Base-by-base conservation (phyloP, 2,329 filamentous ascomycete genomes). In the Huntiella omanensis region DNA sequence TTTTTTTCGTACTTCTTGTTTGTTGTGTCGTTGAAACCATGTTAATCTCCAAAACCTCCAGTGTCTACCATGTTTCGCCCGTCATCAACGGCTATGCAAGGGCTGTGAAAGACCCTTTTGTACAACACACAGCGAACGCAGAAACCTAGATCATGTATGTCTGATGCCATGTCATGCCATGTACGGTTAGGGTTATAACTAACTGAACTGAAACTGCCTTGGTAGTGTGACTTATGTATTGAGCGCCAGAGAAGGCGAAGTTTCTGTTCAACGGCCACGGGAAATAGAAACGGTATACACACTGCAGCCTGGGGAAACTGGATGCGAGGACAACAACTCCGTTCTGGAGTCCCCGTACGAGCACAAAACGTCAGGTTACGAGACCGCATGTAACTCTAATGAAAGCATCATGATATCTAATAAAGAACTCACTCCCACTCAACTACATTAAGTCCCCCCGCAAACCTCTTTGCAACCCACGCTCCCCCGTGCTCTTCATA, bases 401-500 rank as follows among this genome's bases (percentile, higher is more conserved):
- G 22, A 28, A 28, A 28, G 1, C 22, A 10, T 10, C 22, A 28
- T 7, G 6, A 28, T 28, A 28, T 28, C 22, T 28, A 28, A 28
- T 28, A 28, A 28, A 28, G 22, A 28, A 28, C 22, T 28, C 22
- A 28, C 22, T 28, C 22, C 22, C 22, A 28, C 6, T 28, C 22
- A 28, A 28, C 22, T 7, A 28, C 22, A 28, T 28, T 28, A 4
- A 49, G 15, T 11, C 48, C 48, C 2, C 38, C 28, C 15, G 65
- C 66, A 58, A 93, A 91, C 56, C 74, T 83, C 55, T 75, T 77
- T 22, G 75, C 75, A 17, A 83, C 69, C 83, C 83, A 88, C 1
- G 64, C 66, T 47, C 72, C 74, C 6, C 91, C 91, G 56, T 86
- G 64, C 60, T 98, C 91, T 44, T 91, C 76, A 59, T 98, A 98